Conservation (phyloP, 1,139 yeast genomes). For the Yamadazyma triangularis region DNA sequence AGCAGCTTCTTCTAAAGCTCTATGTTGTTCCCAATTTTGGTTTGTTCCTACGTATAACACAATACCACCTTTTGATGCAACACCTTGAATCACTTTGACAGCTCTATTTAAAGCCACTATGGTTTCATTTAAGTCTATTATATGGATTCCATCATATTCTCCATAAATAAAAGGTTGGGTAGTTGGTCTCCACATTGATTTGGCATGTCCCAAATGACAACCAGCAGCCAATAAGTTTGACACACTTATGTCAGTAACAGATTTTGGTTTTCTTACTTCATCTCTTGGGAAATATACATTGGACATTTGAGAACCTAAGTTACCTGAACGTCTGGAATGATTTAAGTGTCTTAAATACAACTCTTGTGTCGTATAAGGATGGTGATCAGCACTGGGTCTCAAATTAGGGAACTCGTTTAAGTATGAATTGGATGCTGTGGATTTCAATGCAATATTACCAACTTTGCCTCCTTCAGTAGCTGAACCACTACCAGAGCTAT, state of each 20-base stretch:
- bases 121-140: conserved; percentile 86
- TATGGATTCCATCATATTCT: conserved; percentile 79
- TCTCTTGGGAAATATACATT: conserved; percentile 68
- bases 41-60: conserved; percentile 83
- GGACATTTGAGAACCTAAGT: conserved; percentile 61
- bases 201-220: conserved; percentile 90
- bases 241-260: conserved; percentile 55
- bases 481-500: neutral
- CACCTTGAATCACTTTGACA: conserved; percentile 70
- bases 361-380: conserved; percentile 66
- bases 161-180: conserved; percentile 89
- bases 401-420: conserved; percentile 35
- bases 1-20: conserved; percentile 78
- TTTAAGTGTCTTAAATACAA: conserved; percentile 67
- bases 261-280: conserved; percentile 57
- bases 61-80: conserved; percentile 80
- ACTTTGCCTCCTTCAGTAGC: conserved; percentile 15
- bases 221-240: conserved; percentile 84
- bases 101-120: conserved; percentile 73
- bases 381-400: conserved; percentile 42
- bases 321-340: conserved; percentile 41
- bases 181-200: conserved; percentile 73
- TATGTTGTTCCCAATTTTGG: conserved; percentile 61
- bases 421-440: conserved; percentile 31
- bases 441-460: conserved; percentile 11